These are phyloP conservation scores for Thecaphora thlaspeos DNA, from an alignment of 1,284 basidiomycete genomes.

Conservation along the genomic window DNA sequence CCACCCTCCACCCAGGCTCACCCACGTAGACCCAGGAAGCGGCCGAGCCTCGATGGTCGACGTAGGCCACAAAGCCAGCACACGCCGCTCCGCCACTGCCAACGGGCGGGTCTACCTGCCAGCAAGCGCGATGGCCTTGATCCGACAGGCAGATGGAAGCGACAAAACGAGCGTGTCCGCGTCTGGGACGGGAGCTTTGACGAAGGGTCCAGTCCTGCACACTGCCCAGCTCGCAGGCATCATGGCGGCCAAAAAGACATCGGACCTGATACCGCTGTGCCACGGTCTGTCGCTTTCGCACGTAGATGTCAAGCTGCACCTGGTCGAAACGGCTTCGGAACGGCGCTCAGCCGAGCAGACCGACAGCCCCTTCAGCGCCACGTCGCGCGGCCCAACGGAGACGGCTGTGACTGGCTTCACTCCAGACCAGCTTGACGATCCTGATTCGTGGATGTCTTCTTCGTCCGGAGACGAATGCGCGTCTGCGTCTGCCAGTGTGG, in stretches of 20 bases:
- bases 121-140: slow-evolving; percentile 66
- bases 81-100: slow-evolving; percentile 72
- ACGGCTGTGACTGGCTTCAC: not conserved
- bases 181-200: no score
- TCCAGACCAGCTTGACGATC: slow-evolving; percentile 1
- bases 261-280: slow-evolving; percentile 71
- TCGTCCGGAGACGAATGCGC: not conserved
- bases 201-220: slow-evolving; percentile 58
- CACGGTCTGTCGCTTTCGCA: slow-evolving; percentile 74
- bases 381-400: not conserved
- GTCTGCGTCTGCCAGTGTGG: not conserved
- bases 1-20: slow-evolving; percentile 45
- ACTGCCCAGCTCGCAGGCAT: slow-evolving; percentile 81
- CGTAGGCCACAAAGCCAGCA: slow-evolving; percentile 68
- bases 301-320: slow-evolving; percentile 66
- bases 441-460: not conserved
- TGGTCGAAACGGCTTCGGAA: slow-evolving; percentile 5
- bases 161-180: not conserved
- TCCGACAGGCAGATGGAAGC: slow-evolving; percentile 51
- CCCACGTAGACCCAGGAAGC: slow-evolving; percentile 68
- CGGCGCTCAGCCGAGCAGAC: no score
- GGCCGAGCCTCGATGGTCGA: slow-evolving; percentile 79
- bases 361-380: not conserved
- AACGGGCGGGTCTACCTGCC: slow-evolving; percentile 74
- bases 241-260: slow-evolving; percentile 78